Conservation (phyloP, 2,329 filamentous ascomycete species). For the Rhinocladiella mackenziei region DNA sequence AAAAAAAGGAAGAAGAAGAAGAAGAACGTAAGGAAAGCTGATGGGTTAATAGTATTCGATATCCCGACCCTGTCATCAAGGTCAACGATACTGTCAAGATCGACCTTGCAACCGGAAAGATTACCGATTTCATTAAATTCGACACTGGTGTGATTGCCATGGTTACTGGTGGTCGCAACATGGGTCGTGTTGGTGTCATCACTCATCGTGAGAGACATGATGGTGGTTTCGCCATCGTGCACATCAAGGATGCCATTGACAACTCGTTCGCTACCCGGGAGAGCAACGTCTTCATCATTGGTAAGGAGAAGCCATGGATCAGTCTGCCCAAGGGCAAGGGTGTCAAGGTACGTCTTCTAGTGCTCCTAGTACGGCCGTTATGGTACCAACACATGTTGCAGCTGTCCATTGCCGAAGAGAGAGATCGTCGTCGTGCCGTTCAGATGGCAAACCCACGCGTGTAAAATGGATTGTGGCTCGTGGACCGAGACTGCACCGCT, state of each 20-base stretch:
- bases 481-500: background rate
- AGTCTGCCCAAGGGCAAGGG: conserved; percentile 99
- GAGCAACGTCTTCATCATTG: conserved; percentile 99
- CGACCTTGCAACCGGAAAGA: conserved; percentile 93
- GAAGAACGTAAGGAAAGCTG: conserved; percentile 37
- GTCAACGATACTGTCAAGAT: conserved; percentile 99
- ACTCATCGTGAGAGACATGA: conserved; percentile 99
- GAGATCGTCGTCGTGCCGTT: conserved; percentile 86
- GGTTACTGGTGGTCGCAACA: conserved; percentile 99
- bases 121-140: conserved; percentile 96
- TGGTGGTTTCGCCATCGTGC: conserved; percentile 99
- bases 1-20: conserved; percentile 34
- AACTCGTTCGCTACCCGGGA: conserved; percentile 99
- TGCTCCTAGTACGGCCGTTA: background rate
- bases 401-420: conserved; percentile 98
- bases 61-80: conserved; percentile 97
- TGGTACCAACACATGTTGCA: conserved; percentile 33
- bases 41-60: conserved; percentile 77
- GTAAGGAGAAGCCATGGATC: conserved; percentile 98
- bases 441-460: conserved; percentile 15
- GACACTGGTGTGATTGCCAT: conserved; percentile 98
- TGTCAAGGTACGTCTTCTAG: conserved; percentile 65
- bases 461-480: background rate
- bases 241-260: conserved; percentile 99
- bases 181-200: conserved; percentile 99